phyloP scores from a whole-genome alignment of 805 yeast species.

The Saccharomycopsis babjevae region DNA sequence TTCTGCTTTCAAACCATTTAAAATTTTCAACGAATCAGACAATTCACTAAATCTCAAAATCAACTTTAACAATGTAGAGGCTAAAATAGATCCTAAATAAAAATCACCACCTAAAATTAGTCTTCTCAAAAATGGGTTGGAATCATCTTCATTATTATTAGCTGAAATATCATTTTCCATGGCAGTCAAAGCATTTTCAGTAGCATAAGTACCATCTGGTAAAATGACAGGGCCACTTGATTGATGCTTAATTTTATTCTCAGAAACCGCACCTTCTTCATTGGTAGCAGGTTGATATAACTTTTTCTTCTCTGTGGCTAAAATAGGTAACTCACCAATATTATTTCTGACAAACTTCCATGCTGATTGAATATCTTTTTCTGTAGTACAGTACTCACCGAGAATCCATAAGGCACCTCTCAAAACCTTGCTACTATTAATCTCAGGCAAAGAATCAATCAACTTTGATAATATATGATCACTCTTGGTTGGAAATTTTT shows the following conservation, averaged over 20 bases:
- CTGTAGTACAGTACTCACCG: constrained; percentile 81
- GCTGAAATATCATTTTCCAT: constrained; percentile 29
- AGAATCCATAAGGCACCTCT: constrained; percentile 93
- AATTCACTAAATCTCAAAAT: constrained; percentile 62
- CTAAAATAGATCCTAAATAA: constrained; percentile 79
- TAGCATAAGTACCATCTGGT: constrained; percentile 99
- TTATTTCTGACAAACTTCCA: constrained; percentile 81
- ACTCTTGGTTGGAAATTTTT: constrained; percentile 77
- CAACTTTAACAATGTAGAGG: constrained; percentile 82
- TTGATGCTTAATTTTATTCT: constrained; percentile 21
- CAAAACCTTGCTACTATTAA: constrained; percentile 81
- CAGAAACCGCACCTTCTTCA: constrained; percentile 25
- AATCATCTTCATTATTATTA: constrained; percentile 27
- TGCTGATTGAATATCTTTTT: constrained; percentile 60
- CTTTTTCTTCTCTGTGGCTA: constrained; percentile 56
- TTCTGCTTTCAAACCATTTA: constrained; percentile 88
- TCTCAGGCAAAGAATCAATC: constrained; percentile 47
- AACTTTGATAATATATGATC: constrained; percentile 53
- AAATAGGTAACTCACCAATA: constrained; percentile 85
- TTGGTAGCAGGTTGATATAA: constrained; percentile 27
- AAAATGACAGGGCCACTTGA: constrained; percentile 66
- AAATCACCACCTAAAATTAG: constrained; percentile 80
- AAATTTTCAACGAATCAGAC: constrained; percentile 41
- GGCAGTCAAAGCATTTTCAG: constrained; percentile 72
- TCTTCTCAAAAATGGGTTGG: constrained; percentile 66